Evolutionary conservation across 805 yeast species (phyloP).

Genomic region (Yarrowia porcina): DNA sequence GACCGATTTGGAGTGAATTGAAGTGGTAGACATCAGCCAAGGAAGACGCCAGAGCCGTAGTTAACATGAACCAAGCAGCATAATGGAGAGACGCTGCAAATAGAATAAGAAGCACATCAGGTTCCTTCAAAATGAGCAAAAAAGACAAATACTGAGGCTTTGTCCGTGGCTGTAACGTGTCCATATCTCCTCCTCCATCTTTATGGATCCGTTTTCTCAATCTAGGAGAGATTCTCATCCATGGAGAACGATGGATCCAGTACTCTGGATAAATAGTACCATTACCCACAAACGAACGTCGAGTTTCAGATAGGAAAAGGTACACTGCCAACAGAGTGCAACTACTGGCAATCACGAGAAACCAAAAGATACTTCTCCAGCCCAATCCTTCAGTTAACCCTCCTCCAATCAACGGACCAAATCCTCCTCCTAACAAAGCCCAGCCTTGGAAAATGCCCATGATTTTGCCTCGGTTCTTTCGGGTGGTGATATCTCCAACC

Average conservation of each 20-base stretch:
- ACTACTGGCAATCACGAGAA: slow-evolving; percentile 64
- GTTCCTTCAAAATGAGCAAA: not conserved
- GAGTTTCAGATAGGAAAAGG: slow-evolving; percentile 68
- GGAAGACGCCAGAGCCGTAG: slow-evolving; percentile 60
- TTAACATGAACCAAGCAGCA: slow-evolving; percentile 64
- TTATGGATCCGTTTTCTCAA: not conserved
- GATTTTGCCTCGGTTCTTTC: slow-evolving; percentile 67
- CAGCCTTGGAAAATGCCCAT: slow-evolving; percentile 65
- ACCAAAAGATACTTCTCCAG: slow-evolving; percentile 70
- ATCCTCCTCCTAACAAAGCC: slow-evolving; percentile 67
- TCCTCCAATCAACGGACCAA: slow-evolving; percentile 72
- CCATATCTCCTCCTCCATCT: slow-evolving; percentile 1
- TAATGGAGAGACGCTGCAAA: slow-evolving; percentile 61
- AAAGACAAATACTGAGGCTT: not conserved
- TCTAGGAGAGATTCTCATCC: not conserved
- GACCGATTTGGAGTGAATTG: slow-evolving; percentile 57
- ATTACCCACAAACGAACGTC: slow-evolving; percentile 68
- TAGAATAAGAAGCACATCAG: slow-evolving; percentile 48
- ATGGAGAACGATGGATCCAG: slow-evolving; percentile 2
- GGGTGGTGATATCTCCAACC: slow-evolving; percentile 67
- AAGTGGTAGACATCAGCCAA: slow-evolving; percentile 51
- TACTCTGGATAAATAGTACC: slow-evolving; percentile 55
- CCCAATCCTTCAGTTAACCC: slow-evolving; percentile 46
- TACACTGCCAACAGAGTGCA: slow-evolving; percentile 38
- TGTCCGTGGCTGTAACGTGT: not conserved